Evolutionary conservation across 495 filamentous ascomycete genomes (phyloP).

Genomic region (Stereocaulon alpinum): DNA sequence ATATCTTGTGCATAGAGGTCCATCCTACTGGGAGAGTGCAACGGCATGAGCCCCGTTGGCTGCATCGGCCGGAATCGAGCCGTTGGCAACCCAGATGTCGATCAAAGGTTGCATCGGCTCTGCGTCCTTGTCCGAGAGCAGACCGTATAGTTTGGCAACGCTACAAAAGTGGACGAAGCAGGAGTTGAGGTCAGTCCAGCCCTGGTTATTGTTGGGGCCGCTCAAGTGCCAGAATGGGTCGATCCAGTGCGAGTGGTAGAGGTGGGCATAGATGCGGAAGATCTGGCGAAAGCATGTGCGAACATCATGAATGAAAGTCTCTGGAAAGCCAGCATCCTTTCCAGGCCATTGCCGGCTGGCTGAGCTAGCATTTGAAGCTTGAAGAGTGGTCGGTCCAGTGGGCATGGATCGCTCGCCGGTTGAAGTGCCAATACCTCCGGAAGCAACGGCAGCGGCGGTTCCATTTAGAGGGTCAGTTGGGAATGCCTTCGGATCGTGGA

Average conservation of each 20-base stretch:
- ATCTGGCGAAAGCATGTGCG: slow-evolving; percentile 92
- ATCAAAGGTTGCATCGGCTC: slow-evolving; percentile 92
- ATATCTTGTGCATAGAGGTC: not conserved
- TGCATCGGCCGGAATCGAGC: slow-evolving; percentile 65
- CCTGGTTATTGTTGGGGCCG: slow-evolving; percentile 53
- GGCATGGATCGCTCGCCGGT: slow-evolving; percentile 41
- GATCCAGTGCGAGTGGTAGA: slow-evolving; percentile 75
- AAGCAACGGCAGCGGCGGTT: slow-evolving; percentile 49
- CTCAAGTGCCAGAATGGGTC: slow-evolving; percentile 78
- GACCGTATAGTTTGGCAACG: slow-evolving; percentile 72
- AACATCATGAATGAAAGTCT: slow-evolving; percentile 73
- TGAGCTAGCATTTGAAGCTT: slow-evolving; percentile 37
- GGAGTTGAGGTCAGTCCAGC: slow-evolving; percentile 56
- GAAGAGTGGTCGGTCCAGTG: slow-evolving; percentile 38
- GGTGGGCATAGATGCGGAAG: slow-evolving; percentile 90
- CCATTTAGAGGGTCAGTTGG: slow-evolving; percentile 58
- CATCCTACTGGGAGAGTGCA: slow-evolving; percentile 33
- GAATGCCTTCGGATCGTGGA: slow-evolving; percentile 76
- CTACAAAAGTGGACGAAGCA: slow-evolving; percentile 91
- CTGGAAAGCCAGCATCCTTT: slow-evolving; percentile 78
- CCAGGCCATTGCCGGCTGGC: slow-evolving; percentile 65
- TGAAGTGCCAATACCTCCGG: slow-evolving; percentile 49
- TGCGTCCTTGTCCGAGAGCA: slow-evolving; percentile 72
- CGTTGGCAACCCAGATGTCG: slow-evolving; percentile 77
- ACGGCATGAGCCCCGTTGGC: slow-evolving; percentile 35